A percentile compares a stretch with the other conserved stretches of the same genome.
Evolutionary conservation across 2,329 filamentous ascomycete species (phyloP).

Genomic region (Xylaria sp.): DNA sequence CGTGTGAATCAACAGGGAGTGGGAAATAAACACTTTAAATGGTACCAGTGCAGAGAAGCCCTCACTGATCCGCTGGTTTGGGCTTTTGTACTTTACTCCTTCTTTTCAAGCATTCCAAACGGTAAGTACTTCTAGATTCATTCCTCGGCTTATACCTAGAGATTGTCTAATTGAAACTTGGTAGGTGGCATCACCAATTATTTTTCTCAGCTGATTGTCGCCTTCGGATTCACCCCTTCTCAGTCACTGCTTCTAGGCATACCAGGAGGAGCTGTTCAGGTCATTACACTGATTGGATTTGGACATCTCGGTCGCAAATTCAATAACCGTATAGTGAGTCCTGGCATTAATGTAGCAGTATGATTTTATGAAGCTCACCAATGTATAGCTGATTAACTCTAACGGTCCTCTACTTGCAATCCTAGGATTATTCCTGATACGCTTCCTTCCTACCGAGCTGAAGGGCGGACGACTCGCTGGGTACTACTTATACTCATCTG

Average conservation of each 20-base stretch:
- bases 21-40: constrained; percentile 74
- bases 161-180: neutral
- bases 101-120: constrained; percentile 54
- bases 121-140: constrained; percentile 40
- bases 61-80: constrained; percentile 54
- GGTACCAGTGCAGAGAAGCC: constrained; percentile 65
- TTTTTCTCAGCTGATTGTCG: constrained; percentile 57
- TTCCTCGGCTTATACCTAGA: neutral
- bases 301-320: constrained; percentile 66
- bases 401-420: constrained; percentile 63
- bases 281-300: constrained; percentile 64
- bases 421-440: constrained; percentile 72
- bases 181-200: constrained; percentile 52
- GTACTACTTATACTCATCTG: constrained; percentile 73
- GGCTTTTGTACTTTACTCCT: constrained; percentile 51
- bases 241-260: constrained; percentile 73
- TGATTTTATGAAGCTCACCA: constrained; percentile 26
- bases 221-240: constrained; percentile 72
- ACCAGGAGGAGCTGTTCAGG: constrained; percentile 73
- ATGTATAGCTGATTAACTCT: constrained; percentile 59
- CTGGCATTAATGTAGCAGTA: constrained; percentile 17
- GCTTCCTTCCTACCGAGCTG: constrained; percentile 68
- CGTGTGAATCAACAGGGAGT: constrained; percentile 74
- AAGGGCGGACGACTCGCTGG: constrained; percentile 69
- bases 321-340: constrained; percentile 62